Base-by-base conservation (phyloP, 139 green algal species). In the Chlamydomonas asymmetrica region DNA sequence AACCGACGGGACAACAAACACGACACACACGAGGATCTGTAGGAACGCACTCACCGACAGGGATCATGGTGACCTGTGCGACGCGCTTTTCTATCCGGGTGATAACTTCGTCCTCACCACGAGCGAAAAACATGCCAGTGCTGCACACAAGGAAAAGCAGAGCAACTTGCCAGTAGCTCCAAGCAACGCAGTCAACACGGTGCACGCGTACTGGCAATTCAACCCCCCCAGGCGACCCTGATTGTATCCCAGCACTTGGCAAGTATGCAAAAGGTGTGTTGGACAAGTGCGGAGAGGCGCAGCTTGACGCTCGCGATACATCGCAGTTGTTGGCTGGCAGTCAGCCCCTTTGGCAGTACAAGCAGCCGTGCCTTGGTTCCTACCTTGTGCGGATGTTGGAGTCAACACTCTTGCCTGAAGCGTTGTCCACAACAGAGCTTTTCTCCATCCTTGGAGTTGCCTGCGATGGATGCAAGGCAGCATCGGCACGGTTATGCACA, bases 41-140 rank as follows among this genome's bases (percentile, higher is more conserved):
- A n/a, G n/a, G n/a, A n/a, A 22, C 13, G 13, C 31, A 31, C 80
- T 80, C 72, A 88, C 83, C 80, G 2, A 84, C 48, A 0, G 87
- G 87, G 50, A 92, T 87, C 84, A 90, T 89, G 0, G 81, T 88
- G 0, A 89, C 88, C 71, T 85, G 71, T 0, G 88, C 84, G 27
- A 92, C 80, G 10, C 88, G 80, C 71, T 88, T 88, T 70, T 93
- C 88, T 40, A 92, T 88, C n/a, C 76, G 65, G 1, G 50, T 34
- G n/a, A 90, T 72, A 20, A 91, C 56, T 2, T 79, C 82, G 34
- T 92, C 88, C 49, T 85, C 67, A 7, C 67, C 79, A 22, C 76
- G 81, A 0, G 23, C 18, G 27, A 92, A 77, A 50, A 87, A 92
- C 3, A 75, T 87, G 50, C 88, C 88, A 3, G 74, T 88, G 86